These are phyloP conservation scores for Alternaria dauci DNA, from an alignment of 2,329 filamentous ascomycete species.

Conservation along the genomic window DNA sequence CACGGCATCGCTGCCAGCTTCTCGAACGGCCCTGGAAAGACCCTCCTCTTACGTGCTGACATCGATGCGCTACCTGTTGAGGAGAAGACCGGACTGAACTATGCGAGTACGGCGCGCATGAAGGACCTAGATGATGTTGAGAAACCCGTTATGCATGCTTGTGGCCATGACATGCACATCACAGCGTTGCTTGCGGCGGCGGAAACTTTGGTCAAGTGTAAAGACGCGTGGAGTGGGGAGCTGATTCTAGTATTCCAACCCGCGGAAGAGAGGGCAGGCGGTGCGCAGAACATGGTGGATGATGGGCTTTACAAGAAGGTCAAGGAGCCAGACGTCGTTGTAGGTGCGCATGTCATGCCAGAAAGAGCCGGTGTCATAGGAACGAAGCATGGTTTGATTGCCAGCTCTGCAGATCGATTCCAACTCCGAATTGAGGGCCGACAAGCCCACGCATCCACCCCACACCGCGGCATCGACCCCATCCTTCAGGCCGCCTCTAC, in stretches of 20 bases:
- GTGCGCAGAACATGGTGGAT: slow-evolving; percentile 70
- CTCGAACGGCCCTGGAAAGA: slow-evolving; percentile 64
- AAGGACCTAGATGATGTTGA: slow-evolving; percentile 58
- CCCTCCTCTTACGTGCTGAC: slow-evolving; percentile 67
- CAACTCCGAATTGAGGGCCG: slow-evolving; percentile 65
- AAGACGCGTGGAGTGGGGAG: slow-evolving; percentile 67
- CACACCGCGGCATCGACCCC: slow-evolving; percentile 66
- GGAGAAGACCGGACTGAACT: slow-evolving; percentile 64
- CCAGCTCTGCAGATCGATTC: slow-evolving; percentile 53
- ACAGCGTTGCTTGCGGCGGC: slow-evolving; percentile 65
- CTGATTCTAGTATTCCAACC: slow-evolving; percentile 73
- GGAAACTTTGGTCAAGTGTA: slow-evolving; percentile 57
- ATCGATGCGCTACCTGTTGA: slow-evolving; percentile 68
- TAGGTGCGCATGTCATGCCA: slow-evolving; percentile 67
- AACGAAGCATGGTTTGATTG: slow-evolving; percentile 53
- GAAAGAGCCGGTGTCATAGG: slow-evolving; percentile 52
- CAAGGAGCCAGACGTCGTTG: slow-evolving; percentile 63
- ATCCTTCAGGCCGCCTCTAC: slow-evolving; percentile 65
- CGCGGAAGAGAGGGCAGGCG: slow-evolving; percentile 69
- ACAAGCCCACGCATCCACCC: slow-evolving; percentile 66
- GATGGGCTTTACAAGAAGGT: slow-evolving; percentile 65
- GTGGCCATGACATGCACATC: slow-evolving; percentile 71
- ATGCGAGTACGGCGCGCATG: slow-evolving; percentile 61
- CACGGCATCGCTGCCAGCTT: slow-evolving; percentile 66
- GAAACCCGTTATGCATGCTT: slow-evolving; percentile 72